Base-by-base conservation (phyloP, 208 protist species). In the Porcisia deanei region DNA sequence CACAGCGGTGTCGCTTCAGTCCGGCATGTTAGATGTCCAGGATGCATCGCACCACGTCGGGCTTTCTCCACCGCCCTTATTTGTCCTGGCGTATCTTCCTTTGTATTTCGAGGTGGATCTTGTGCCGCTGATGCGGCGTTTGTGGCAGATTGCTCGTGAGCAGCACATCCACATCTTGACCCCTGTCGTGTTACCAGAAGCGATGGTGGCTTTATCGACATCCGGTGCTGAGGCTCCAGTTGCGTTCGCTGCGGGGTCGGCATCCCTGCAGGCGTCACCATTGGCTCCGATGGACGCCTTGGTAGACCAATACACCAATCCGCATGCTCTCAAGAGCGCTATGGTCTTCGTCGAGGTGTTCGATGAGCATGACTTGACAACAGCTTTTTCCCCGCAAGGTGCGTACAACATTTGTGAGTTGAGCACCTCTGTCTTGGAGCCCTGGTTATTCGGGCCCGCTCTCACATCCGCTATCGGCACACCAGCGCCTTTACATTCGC, bases 61-160 rank as follows among this genome's bases (percentile, higher is more conserved):
- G 6, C 66, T 43, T 20, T 16, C 61, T 25, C n/a, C 69, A 30
- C 49, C 68, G 0, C 75, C 84, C 25, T 68, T 96, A 3, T 74
- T 89, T 43, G 41, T 95, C 4, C 89, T 89, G 59, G 83, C 82
- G 2, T 95, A 93, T 60, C 76, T 93, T 45, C 90, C 93, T 0
- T 76, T 97, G 5, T 94, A 84, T 73, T 97, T 92, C 64, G 93
- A 97, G 67, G 81, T 92, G 14, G 80, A 92, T 74, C 73, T 95
- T 3, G 37, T 73, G 9, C 89, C 88, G 14, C 84, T 95, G 34
- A 70, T 97, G 76, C 71, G 75, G 22, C 66, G 69, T n/a, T 58
- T 97, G 43, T 94, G 90, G 89, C 45, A 43, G 0, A 68, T 57
- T 3, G 72, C 81, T 10, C 47, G 34, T 25, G 55, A 25, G 52